Conservation (phyloP, 1,284 basidiomycete species). For the Polyporus tsugae region DNA sequence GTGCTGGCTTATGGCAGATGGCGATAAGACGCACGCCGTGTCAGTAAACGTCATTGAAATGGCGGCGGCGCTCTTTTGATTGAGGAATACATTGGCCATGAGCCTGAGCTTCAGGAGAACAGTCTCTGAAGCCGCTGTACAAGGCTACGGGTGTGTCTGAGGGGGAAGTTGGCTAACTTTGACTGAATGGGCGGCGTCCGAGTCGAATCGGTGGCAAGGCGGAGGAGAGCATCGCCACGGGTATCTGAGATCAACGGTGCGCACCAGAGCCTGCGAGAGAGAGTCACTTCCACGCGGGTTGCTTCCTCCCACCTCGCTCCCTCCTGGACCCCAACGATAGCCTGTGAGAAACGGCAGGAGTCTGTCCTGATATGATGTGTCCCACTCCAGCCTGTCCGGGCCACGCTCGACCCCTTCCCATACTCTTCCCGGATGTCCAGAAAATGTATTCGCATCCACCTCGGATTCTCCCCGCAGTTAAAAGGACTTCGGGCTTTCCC, state of each 20-base stretch:
- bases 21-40: neutral
- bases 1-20: neutral
- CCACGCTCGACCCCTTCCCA: conserved; percentile 35
- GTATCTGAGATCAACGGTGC: neutral
- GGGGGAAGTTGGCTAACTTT: neutral
- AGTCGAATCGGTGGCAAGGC: conserved; percentile 4
- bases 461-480: conserved; percentile 43
- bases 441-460: conserved; percentile 41
- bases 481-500: conserved; percentile 43
- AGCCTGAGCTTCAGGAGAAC: neutral
- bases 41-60: neutral
- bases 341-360: conserved; percentile 36
- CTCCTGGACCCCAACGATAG: conserved; percentile 38
- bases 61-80: neutral
- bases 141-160: neutral
- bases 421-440: conserved; percentile 36
- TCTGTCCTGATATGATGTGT: conserved; percentile 31
- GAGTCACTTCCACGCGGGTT: conserved; percentile 1
- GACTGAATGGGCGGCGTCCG: neutral
- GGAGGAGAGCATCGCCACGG: neutral
- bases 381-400: conserved; percentile 34
- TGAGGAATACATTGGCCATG: neutral
- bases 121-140: neutral
- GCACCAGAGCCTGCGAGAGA: too few relatives aligned
- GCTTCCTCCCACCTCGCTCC: conserved; percentile 20